Base-by-base conservation (phyloP, 139 green algal species). In the Limnomonas spitsbergensis region DNA sequence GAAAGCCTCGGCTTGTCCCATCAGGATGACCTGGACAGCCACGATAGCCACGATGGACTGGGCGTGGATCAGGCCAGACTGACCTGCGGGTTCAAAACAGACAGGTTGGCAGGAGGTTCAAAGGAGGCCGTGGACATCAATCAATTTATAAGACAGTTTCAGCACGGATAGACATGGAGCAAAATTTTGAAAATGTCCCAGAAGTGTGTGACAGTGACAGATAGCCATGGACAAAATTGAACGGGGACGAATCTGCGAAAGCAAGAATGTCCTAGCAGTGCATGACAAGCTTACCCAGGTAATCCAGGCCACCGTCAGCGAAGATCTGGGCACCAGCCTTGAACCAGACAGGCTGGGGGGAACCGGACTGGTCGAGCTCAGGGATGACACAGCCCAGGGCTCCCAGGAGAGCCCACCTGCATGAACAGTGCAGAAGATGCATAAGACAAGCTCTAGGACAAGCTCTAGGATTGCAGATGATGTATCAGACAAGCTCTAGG, bases 361-460 rank as follows among this genome's bases (percentile, higher is more conserved):
- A 54, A n/a, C 3, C 70, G 6, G 7, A 34, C 4, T 32, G 7
- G 4, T 54, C 3, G 40, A 77, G 70, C 70, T 77, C 84, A 47
- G 84, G 80, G 52, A 72, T 83, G 27, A 95, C 42, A 85, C 87
- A 94, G 76, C 92, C 93, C 47, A 97, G 86, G 36, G 91, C 90
- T 56, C 94, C 95, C 6, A 99, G 91, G 93, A 99, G 97, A 38
- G 95, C 96, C 96, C 96, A 99, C 70, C 92, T 61, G 47, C 20
- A n/a, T n/a, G n/a, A n/a, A n/a, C n/a, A n/a, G n/a, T n/a, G n/a
- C n/a, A n/a, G n/a, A n/a, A n/a, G n/a, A n/a, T n/a, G n/a, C n/a
- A n/a, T n/a, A n/a, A n/a, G n/a, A n/a, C n/a, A n/a, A n/a, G n/a
- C n/a, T n/a, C n/a, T n/a, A n/a, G n/a, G n/a, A n/a, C n/a, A n/a